A percentile compares a stretch with the other conserved stretches of the same genome.
Evolutionary conservation across 2,329 filamentous ascomycete genomes (phyloP).

Genomic region (Kalaharituber pfeilii): DNA sequence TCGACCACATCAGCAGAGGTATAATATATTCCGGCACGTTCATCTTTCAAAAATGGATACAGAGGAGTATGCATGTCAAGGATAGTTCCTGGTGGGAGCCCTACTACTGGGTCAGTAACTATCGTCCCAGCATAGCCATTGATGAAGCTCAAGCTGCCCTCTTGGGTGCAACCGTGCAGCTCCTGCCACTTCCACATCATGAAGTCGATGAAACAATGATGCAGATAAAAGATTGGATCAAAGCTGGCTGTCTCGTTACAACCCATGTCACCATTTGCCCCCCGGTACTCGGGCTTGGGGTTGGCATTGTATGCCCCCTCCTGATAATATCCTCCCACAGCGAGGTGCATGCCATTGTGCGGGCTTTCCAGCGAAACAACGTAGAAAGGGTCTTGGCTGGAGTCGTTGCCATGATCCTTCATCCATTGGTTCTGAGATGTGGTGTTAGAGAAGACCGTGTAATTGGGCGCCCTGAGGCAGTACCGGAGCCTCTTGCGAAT

Average conservation of each 20-base stretch:
- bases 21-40: background rate
- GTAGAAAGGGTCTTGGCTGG: background rate
- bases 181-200: conserved; percentile 25
- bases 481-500: no score
- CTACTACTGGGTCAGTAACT: no score
- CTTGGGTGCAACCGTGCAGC: conserved; percentile 3
- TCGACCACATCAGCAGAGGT: background rate
- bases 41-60: background rate
- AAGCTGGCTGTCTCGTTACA: conserved; percentile 26
- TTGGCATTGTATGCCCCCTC: conserved; percentile 6
- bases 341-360: conserved; percentile 24
- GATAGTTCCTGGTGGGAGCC: background rate
- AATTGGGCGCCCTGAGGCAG: conserved; percentile 25
- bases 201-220: conserved; percentile 25
- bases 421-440: conserved; percentile 20
- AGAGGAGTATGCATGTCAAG: background rate
- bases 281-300: no score
- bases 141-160: background rate
- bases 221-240: conserved; percentile 26
- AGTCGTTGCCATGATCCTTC: conserved; percentile 10
- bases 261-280: conserved; percentile 26
- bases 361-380: conserved; percentile 22
- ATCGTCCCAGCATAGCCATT: no score
- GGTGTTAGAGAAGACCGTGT: conserved; percentile 26
- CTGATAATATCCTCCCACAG: conserved; percentile 22